Evolutionary conservation across 495 filamentous ascomycete species (phyloP).

Genomic region (Sporormia fimetaria): DNA sequence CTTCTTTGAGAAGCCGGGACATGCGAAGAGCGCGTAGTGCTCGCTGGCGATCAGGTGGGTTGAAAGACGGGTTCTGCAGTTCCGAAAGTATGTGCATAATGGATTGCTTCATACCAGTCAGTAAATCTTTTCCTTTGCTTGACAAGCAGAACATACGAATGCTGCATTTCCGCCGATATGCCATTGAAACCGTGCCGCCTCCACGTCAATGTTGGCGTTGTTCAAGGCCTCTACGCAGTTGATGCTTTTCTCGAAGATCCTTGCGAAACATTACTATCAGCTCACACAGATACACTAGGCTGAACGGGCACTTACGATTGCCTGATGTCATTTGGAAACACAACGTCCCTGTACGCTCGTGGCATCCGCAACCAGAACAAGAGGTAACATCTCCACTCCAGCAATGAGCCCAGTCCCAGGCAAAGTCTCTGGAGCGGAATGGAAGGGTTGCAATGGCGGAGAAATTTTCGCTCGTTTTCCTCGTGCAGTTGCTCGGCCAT

Average conservation of each 20-base stretch:
- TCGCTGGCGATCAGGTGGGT: constrained; percentile 20
- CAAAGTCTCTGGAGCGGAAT: constrained; percentile 12
- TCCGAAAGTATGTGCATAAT: constrained; percentile 25
- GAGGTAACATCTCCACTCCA: constrained; percentile 23
- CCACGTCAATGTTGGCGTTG: constrained; percentile 13
- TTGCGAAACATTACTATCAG: background rate
- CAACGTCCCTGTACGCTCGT: constrained; percentile 19
- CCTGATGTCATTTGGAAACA: constrained; percentile 21
- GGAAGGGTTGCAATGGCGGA: constrained; percentile 13
- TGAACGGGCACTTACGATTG: constrained; percentile 14
- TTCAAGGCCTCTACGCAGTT: constrained; percentile 19
- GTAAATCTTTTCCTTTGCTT: background rate
- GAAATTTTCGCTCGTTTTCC: constrained; percentile 11
- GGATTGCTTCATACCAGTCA: no score
- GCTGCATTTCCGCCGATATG: constrained; percentile 11
- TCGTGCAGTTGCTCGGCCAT: constrained; percentile 21
- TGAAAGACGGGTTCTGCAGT: constrained; percentile 19
- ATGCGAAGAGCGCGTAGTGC: constrained; percentile 20
- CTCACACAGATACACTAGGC: background rate
- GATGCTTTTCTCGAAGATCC: constrained; percentile 18
- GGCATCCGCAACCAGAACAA: constrained; percentile 26
- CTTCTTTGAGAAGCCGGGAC: constrained; percentile 16
- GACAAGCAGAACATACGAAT: background rate
- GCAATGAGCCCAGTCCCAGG: constrained; percentile 15
- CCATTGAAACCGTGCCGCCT: constrained; percentile 20